phyloP scores from a whole-genome alignment of 78 protist genomes.

The Paratrimastix pyriformis region DNA sequence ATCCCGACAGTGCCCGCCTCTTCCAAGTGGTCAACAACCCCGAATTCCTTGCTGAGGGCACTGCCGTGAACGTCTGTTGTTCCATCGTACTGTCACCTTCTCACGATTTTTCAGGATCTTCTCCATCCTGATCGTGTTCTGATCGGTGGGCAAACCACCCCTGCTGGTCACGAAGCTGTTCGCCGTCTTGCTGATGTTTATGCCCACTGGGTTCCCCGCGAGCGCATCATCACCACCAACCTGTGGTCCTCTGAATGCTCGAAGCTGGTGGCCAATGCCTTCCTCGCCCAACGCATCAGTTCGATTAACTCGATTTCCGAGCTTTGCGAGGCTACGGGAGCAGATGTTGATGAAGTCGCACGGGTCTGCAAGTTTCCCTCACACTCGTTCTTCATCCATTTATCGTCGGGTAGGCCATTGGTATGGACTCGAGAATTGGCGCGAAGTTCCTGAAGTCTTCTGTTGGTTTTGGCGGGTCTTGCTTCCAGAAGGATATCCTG shows the following conservation, averaged over 20 bases:
- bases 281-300: constrained; percentile 91
- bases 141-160: constrained; percentile 66
- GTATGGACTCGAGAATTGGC: constrained; percentile 71
- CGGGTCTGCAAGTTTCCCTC: too few species aligned
- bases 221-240: constrained; percentile 60
- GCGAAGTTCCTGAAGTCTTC: constrained; percentile 61
- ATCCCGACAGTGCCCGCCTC: background rate
- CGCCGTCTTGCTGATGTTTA: constrained; percentile 33
- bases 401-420: too few species aligned
- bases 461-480: constrained; percentile 80
- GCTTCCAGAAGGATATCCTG: constrained; percentile 86
- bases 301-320: constrained; percentile 75
- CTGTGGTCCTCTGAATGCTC: constrained; percentile 75
- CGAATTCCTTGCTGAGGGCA: constrained; percentile 88
- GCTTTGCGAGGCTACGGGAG: constrained; percentile 83
- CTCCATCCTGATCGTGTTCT: constrained; percentile 83
- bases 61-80: constrained; percentile 64
- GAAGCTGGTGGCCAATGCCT: constrained; percentile 88
- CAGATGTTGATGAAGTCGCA: constrained; percentile 77
- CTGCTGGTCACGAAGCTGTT: constrained; percentile 51
- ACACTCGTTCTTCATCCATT: too few species aligned
- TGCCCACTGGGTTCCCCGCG: constrained; percentile 63
- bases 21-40: constrained; percentile 81
- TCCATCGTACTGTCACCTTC: too few species aligned
- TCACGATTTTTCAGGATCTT: constrained; percentile 47